These are phyloP conservation scores for Pseudogymnoascus sp. DNA, from an alignment of 2,329 filamentous ascomycete species.

Conservation along the genomic window DNA sequence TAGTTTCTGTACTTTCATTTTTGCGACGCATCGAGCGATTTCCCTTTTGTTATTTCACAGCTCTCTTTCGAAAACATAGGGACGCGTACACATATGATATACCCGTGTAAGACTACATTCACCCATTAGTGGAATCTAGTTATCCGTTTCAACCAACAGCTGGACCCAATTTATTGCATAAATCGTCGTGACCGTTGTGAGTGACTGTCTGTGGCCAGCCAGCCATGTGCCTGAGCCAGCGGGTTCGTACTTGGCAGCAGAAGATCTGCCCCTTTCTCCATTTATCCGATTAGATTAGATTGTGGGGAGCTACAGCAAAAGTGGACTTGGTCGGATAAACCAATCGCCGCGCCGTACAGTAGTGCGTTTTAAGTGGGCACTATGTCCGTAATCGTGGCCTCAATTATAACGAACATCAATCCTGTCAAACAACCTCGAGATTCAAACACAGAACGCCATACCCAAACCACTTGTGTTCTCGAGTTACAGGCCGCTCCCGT, in stretches of 20 bases:
- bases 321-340: neutral
- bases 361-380: conserved; percentile 7
- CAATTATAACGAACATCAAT: conserved; percentile 8
- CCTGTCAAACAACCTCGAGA: neutral
- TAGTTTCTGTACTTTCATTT: conserved; percentile 7
- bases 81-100: conserved; percentile 9
- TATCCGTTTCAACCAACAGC: neutral
- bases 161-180: neutral
- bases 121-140: conserved; percentile 3
- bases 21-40: conserved; percentile 6
- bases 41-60: conserved; percentile 7
- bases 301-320: conserved; percentile 6
- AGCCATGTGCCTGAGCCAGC: neutral
- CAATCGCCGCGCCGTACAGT: neutral
- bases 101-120: conserved; percentile 8
- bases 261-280: conserved; percentile 5
- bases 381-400: conserved; percentile 9
- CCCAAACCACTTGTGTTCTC: neutral
- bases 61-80: conserved; percentile 8
- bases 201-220: neutral
- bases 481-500: neutral
- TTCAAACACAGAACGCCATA: conserved; percentile 3
- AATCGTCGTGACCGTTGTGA: neutral
- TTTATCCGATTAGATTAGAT: conserved; percentile 6
- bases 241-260: neutral